Base-by-base conservation (phyloP, 805 yeast genomes). In the Teunomyces panamensis region DNA sequence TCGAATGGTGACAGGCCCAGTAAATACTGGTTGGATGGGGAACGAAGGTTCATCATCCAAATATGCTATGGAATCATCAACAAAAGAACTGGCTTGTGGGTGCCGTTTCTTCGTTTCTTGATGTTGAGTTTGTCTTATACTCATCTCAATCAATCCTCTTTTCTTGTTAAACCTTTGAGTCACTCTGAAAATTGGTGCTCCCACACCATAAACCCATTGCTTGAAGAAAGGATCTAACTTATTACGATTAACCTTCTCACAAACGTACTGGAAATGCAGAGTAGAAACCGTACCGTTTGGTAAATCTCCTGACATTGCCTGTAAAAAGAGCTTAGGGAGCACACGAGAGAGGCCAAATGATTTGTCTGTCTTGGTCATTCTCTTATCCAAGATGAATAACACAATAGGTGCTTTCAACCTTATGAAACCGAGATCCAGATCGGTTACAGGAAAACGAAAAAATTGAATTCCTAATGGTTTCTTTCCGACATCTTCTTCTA, bases 321-420 rank as follows among this genome's bases (percentile, higher is more conserved):
- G 97, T 30, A 94, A 68, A 53, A 92, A 89, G 24, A 94, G 73
- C 56, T 92, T 94, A 0, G 98, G 97, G 24, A 94, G 78, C 0
- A 89, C 97, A 52, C 99, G 80, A 3, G 91, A 82, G 50, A 94
- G 72, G 2, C 99, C 99, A 64, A 94, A 87, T 0, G 96, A 87
- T 52, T 91, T 85, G 62, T 95, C 98, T 1, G 97, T 89, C 61
- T 94, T 94, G 0, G 96, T 91, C 96, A 94, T 89, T 52, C 99
- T 75, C 42, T 88, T 79, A 61, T 94, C 97, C 27, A 94, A 70
- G 34, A 92, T 90, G 57, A 81, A 86, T 42, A 94, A 62, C 1
- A 94, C 91, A 44, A 91, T 70, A 0, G 98, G 97, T 0, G 97
- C 84, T 59, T 94, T 94, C 42, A 92, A 68, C 39, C 77, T 76